Evolutionary conservation across 2,329 filamentous ascomycete genomes (phyloP), one percentile per base, ranked within the genome.

Genomic region (Sporothrix pseudoabietina): DNA sequence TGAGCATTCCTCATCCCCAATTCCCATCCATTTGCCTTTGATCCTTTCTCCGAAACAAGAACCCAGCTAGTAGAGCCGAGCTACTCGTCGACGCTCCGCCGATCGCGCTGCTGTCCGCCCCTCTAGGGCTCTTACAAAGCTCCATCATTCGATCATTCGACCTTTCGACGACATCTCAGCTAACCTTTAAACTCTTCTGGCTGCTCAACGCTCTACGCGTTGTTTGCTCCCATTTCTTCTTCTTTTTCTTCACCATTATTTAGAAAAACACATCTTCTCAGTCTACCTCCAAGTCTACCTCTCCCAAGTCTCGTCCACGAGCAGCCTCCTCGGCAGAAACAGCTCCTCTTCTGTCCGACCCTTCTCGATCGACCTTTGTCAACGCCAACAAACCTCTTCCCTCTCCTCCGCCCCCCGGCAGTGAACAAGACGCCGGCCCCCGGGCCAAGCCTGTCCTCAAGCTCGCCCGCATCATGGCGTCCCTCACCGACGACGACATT

Each of bases 361-460:
- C 69, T 4, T 71, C 74, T 0, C 71, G 65, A 26, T 71, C 73
- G 6, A 35, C 41, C 5, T 47, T 82, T 69, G 77, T 83, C 77
- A 84, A 87, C 77, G 80, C 83, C 73, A 87, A 89, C 79, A 89
- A 89, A 80, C 87, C 87, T 65, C 82, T 89, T 69, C 87, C 87
- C 55, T 86, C 84, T 63, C 85, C 87, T 71, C 87, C 87, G 75
- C 80, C 82, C 55, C 80, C 80, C 22, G 82, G 82, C 72, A 80
- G 81, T 76, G 83, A 85, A 75, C 79, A 82, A 76, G 80, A 81
- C 73, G 79, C 82, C 77, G 80, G 79, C 74, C 79, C 79, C 68
- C 79, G 82, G 57, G 79, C 79, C 73, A 84, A 81, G 76, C 85
- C 84, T 49, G 80, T 85, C 73, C 80, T 89, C 74, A 87, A 84